A percentile compares a stretch with the other conserved stretches of the same genome.
Conservation (phyloP, 768 basidiomycete genomes). For the Chlorophyllum brunneum region DNA sequence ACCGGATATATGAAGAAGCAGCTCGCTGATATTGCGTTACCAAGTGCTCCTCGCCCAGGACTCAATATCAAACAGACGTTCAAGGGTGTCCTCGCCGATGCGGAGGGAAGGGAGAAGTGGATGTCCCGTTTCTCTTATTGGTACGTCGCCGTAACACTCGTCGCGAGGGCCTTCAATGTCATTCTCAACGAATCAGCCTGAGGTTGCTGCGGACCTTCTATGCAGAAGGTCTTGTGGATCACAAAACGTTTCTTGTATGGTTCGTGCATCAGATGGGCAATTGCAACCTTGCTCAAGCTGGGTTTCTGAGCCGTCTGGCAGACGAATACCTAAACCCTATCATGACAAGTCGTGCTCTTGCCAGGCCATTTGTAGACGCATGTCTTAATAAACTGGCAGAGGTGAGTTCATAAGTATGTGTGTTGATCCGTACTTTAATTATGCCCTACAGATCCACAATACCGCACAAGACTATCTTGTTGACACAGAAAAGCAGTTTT, state of each 20-base stretch:
- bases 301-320: constrained; percentile 68
- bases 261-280: constrained; percentile 71
- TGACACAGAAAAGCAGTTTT: constrained; percentile 50
- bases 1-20: constrained; percentile 83
- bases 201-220: constrained; percentile 74
- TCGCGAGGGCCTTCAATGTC: neutral
- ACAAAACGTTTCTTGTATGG: constrained; percentile 73
- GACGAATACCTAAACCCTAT: constrained; percentile 80
- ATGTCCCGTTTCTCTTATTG: constrained; percentile 76
- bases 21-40: constrained; percentile 71
- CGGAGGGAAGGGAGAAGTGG: constrained; percentile 71
- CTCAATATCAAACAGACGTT: constrained; percentile 83
- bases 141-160: constrained; percentile 32
- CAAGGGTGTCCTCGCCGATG: constrained; percentile 74
- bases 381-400: constrained; percentile 65
- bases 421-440: neutral
- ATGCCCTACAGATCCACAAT: constrained; percentile 42
- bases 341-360: constrained; percentile 59
- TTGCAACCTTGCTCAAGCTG: constrained; percentile 80
- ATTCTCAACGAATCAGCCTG: constrained; percentile 39
- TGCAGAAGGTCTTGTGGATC: constrained; percentile 76
- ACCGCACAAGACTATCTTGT: constrained; percentile 53
- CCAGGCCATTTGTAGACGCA: constrained; percentile 68
- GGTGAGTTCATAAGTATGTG: constrained; percentile 30
- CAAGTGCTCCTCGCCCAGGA: constrained; percentile 71